Percentiles rank a stretch among this genome's conserved stretches.
Conservation (phyloP, 75 land plant species). For the Chamaecyparis obtusa region DNA sequence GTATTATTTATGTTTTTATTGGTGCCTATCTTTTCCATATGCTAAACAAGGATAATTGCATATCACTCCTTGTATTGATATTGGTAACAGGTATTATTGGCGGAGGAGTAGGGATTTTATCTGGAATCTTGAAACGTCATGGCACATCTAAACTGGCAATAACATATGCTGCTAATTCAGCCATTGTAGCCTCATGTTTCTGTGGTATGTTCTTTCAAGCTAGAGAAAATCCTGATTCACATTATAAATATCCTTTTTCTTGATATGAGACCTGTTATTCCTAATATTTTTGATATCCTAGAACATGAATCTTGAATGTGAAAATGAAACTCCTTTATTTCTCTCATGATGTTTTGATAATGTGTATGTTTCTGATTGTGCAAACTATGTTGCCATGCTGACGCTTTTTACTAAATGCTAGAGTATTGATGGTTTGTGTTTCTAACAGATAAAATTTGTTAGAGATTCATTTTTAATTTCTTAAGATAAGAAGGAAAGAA, state of each 20-base stretch:
- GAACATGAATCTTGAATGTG: not conserved
- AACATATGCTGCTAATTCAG: constrained; percentile 9
- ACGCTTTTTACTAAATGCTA: not conserved
- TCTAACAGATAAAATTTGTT: not conserved
- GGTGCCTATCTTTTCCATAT: not conserved
- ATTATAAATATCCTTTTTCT: not conserved
- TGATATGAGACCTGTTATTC: too few species aligned
- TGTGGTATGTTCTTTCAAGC: constrained; percentile 8
- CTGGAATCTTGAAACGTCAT: not conserved
- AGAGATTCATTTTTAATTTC: not conserved
- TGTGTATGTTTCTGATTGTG: not conserved
- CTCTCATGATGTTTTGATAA: not conserved
- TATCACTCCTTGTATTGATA: not conserved
- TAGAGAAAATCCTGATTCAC: not conserved
- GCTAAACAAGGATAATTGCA: not conserved
- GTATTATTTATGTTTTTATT: not conserved
- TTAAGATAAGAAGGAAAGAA: not conserved
- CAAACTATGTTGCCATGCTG: not conserved
- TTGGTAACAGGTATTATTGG: not conserved
- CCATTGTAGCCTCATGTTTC: constrained; percentile 2
- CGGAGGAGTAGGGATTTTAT: constrained; percentile 8
- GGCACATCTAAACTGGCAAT: not conserved
- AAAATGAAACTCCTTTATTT: not conserved
- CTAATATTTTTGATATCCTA: not conserved
- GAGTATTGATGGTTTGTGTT: not conserved